Evolutionary conservation across 2,329 filamentous ascomycete genomes (phyloP), one percentile per base, ranked within the genome.

Genomic region (Claviceps sp.): DNA sequence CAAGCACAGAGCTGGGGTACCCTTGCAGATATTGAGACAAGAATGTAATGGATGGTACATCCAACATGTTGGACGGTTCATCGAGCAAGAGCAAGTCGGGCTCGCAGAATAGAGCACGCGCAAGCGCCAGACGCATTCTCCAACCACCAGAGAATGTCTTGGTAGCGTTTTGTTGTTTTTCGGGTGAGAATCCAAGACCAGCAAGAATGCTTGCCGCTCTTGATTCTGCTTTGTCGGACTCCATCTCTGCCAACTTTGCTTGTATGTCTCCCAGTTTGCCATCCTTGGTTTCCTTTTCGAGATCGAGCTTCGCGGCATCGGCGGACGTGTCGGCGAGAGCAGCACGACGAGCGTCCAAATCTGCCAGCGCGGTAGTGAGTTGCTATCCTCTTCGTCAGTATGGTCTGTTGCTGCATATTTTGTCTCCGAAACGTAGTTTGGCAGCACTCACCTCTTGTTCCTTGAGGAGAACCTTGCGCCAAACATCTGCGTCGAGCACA

Each of bases 51-150:
- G 93, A 97, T n/a, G 93, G 93, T 53, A 98, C 93, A 71, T 97
- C 93, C 88, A 98, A 89, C 91, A 97, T 97, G 82, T 97, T 97
- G 52, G 91, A 97, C 72, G 93, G 93, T 82, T 98, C 93, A 74
- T 98, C 93, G 60, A 98, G 89, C 67, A 98, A 78, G 54, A 98
- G 73, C 50, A 98, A 75, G 70, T 98, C 93, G 44, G 93, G 93
- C 67, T 98, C 93, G 72, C 93, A 98, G 75, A 98, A 98, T 38
- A 98, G 79, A 14, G 93, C 93, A 77, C 93, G 78, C 13, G 93
- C 93, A 56, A 98, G 78, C 14, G 93, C 93, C 63, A 98, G 73
- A 75, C 93, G 85, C 93, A 98, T 98, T 70, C 93, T 84, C 93
- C 93, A 98, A 85, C 93, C 93, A 78, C 93, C 93, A 50, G 93